These are phyloP conservation scores for Colletotrichum somersetense DNA, from an alignment of 2,329 filamentous ascomycete genomes.

Conservation along the genomic window DNA sequence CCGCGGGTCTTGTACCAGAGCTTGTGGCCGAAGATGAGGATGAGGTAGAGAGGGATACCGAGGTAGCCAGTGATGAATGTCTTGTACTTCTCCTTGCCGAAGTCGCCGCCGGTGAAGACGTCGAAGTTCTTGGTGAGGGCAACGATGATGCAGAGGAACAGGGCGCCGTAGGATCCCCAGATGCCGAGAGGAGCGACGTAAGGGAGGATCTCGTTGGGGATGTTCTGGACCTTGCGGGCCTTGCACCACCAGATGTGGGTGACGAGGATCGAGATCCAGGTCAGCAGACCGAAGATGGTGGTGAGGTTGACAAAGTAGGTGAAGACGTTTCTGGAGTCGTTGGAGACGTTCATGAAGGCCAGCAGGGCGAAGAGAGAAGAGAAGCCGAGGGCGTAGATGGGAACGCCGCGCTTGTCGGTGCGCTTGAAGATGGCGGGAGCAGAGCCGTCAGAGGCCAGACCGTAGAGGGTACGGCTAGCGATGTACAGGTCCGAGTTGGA, in stretches of 20 bases:
- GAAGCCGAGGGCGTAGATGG: constrained; percentile 72
- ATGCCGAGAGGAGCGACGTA: constrained; percentile 80
- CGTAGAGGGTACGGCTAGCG: constrained; percentile 79
- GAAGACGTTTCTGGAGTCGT: constrained; percentile 52
- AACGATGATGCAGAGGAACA: constrained; percentile 79
- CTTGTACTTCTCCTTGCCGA: constrained; percentile 67
- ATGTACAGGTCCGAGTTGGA: constrained; percentile 85
- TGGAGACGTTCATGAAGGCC: constrained; percentile 75
- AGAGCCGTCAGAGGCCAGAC: constrained; percentile 77
- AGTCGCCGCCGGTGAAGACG: constrained; percentile 71
- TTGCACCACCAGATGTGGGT: constrained; percentile 76
- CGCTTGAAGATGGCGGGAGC: constrained; percentile 79
- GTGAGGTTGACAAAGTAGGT: constrained; percentile 76
- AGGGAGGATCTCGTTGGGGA: constrained; percentile 67
- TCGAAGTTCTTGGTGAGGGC: constrained; percentile 86
- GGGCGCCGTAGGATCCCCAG: constrained; percentile 74
- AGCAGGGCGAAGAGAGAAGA: constrained; percentile 74
- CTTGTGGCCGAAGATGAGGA: constrained; percentile 78
- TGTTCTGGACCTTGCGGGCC: constrained; percentile 71
- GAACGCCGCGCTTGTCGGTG: constrained; percentile 79
- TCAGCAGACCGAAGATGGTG: constrained; percentile 75
- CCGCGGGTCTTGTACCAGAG: constrained; percentile 64
- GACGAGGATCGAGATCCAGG: constrained; percentile 76
- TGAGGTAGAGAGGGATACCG: constrained; percentile 80
- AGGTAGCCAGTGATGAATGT: constrained; percentile 83